Conservation (phyloP, 2,329 filamentous ascomycete species). For the Alternaria gansuensis region DNA sequence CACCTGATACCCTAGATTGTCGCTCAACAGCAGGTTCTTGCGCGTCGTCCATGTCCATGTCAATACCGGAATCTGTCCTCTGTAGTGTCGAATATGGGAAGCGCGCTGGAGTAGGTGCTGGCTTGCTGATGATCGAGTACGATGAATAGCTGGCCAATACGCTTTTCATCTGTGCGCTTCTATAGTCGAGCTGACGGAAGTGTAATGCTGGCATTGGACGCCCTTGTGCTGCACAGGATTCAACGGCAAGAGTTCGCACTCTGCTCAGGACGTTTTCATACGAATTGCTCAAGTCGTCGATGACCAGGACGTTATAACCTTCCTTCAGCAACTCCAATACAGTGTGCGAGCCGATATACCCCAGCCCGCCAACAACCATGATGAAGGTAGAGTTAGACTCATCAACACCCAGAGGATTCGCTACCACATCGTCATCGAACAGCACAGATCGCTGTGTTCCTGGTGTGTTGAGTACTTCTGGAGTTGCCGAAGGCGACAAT, state of each 20-base stretch:
- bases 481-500: slow-evolving; percentile 35
- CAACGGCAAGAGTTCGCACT: slow-evolving; percentile 48
- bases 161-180: slow-evolving; percentile 54
- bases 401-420: slow-evolving; percentile 54
- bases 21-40: slow-evolving; percentile 34
- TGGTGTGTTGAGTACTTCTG: slow-evolving; percentile 53
- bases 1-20: slow-evolving; percentile 65
- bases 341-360: slow-evolving; percentile 67
- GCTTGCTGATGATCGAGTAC: slow-evolving; percentile 36
- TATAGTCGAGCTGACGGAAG: slow-evolving; percentile 61
- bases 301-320: slow-evolving; percentile 62
- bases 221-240: slow-evolving; percentile 53
- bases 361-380: slow-evolving; percentile 64
- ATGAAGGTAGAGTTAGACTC: slow-evolving; percentile 54
- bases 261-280: slow-evolving; percentile 52
- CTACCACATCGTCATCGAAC: slow-evolving; percentile 59
- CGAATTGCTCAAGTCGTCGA: slow-evolving; percentile 59
- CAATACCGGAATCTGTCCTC: slow-evolving; percentile 47
- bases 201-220: slow-evolving; percentile 57
- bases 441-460: slow-evolving; percentile 57
- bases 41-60: slow-evolving; percentile 39
- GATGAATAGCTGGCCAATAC: slow-evolving; percentile 57
- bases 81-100: slow-evolving; percentile 42
- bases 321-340: slow-evolving; percentile 63
- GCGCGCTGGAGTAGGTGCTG: slow-evolving; percentile 25